Percentiles rank a stretch among this genome's conserved stretches.
phyloP scores from a whole-genome alignment of 257 asterid genomes.

The Solanum gandarillasii region DNA sequence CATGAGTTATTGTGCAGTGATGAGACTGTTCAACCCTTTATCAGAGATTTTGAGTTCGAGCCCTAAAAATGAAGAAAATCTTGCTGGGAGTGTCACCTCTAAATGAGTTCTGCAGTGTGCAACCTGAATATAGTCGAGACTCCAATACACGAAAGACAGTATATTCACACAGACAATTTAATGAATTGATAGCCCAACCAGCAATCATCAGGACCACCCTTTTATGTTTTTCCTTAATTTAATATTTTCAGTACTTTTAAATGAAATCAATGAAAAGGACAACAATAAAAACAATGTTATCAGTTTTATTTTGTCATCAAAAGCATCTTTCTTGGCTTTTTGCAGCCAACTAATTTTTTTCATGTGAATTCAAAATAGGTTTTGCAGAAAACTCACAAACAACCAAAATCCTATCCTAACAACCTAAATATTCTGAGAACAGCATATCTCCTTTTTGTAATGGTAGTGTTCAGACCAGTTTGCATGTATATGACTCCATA shows the following conservation, averaged over 20 bases:
- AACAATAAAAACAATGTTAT: neutral
- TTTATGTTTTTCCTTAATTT: neutral
- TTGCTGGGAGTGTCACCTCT: too few species aligned
- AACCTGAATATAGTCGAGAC: too few species aligned
- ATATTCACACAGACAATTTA: neutral
- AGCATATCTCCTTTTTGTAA: neutral
- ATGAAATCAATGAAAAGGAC: neutral
- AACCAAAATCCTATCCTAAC: neutral
- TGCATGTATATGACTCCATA: neutral
- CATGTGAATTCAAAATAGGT: neutral
- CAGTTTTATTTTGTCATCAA: neutral
- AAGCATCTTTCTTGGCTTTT: neutral
- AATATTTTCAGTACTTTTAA: neutral
- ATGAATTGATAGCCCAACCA: neutral
- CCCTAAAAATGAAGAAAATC: too few species aligned
- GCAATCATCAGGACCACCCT: neutral
- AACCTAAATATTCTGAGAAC: neutral
- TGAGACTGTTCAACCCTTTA: too few species aligned
- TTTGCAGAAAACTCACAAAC: neutral
- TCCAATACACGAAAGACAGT: accelerated
- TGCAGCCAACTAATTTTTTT: neutral
- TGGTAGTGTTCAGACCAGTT: neutral
- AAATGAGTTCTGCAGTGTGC: accelerated
- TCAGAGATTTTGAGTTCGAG: too few species aligned
- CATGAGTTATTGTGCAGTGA: too few species aligned